Evolutionary conservation across 345 rosid species (phyloP).

Genomic region (Linum trigynum): DNA sequence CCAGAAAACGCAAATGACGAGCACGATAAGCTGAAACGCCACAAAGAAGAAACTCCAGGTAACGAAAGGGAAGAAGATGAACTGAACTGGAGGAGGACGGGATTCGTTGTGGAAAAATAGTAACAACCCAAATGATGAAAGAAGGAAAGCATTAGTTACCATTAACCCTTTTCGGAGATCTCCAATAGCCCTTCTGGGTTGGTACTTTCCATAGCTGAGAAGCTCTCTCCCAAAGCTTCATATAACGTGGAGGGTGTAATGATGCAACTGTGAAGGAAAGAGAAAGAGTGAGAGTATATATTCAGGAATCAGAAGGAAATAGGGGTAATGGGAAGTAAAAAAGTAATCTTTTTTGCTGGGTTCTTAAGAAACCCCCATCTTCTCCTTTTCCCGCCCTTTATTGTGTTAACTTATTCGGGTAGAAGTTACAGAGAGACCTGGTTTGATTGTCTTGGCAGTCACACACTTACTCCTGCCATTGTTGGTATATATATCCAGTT

Average conservation of each 20-base stretch:
- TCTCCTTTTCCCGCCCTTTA: not conserved
- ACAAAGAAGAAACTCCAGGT: slow-evolving; percentile 7
- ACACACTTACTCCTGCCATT: not conserved
- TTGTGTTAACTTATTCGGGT: not conserved
- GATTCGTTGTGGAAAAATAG: no score
- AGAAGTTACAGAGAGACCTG: no score
- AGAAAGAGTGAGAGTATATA: not conserved
- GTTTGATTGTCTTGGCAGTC: not conserved
- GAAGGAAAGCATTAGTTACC: slow-evolving; percentile 27
- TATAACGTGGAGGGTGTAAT: not conserved
- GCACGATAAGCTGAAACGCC: not conserved
- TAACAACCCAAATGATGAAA: no score
- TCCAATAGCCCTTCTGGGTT: slow-evolving; percentile 27
- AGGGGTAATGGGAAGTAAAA: no score
- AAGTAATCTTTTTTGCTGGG: not conserved
- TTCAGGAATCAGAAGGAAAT: not conserved
- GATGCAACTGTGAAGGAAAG: not conserved
- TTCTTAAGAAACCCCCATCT: not conserved
- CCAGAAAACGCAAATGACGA: not conserved
- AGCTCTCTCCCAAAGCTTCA: no score
- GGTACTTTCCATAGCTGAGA: no score
- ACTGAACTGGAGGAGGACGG: no score
- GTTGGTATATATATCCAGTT: not conserved
- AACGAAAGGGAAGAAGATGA: slow-evolving; percentile 4
- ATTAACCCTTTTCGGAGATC: slow-evolving; percentile 68